Conservation (phyloP, 148 eudicot genomes). For the Camellia sinensis region DNA sequence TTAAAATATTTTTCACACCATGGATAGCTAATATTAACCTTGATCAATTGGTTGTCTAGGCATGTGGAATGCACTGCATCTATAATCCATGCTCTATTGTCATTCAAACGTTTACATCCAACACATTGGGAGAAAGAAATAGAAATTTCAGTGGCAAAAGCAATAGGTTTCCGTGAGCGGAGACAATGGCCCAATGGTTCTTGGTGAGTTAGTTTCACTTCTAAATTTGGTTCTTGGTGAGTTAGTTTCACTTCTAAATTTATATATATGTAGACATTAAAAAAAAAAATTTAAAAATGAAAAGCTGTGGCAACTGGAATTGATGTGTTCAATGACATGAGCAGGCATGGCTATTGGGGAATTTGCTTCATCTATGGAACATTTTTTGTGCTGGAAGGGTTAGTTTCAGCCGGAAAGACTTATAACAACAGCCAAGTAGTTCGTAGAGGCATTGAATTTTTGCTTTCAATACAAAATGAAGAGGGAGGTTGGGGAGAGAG, state of each 20-base stretch:
- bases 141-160: not conserved
- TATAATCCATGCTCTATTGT: not conserved
- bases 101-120: not conserved
- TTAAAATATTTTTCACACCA: not conserved
- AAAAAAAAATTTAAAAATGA: too few species aligned
- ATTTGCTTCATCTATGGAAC: conserved; percentile 20
- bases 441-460: conserved; percentile 5
- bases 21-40: not conserved
- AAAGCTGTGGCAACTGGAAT: not conserved
- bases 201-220: conserved; percentile 3
- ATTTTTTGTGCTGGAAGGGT: conserved; percentile 5
- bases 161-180: not conserved
- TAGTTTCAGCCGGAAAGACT: not conserved
- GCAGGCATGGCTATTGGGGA: conserved; percentile 17
- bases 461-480: conserved; percentile 18
- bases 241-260: not conserved
- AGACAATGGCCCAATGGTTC: conserved; percentile 8
- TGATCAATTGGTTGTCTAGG: not conserved
- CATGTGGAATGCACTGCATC: conserved; percentile 13
- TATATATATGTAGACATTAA: too few species aligned
- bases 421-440: not conserved
- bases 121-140: conserved; percentile 2
- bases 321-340: not conserved
- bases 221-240: conserved; percentile 8
- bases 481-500: conserved; percentile 21